Base-by-base conservation (phyloP, 2,329 filamentous ascomycete species). In the Diaporthe australafricana region DNA sequence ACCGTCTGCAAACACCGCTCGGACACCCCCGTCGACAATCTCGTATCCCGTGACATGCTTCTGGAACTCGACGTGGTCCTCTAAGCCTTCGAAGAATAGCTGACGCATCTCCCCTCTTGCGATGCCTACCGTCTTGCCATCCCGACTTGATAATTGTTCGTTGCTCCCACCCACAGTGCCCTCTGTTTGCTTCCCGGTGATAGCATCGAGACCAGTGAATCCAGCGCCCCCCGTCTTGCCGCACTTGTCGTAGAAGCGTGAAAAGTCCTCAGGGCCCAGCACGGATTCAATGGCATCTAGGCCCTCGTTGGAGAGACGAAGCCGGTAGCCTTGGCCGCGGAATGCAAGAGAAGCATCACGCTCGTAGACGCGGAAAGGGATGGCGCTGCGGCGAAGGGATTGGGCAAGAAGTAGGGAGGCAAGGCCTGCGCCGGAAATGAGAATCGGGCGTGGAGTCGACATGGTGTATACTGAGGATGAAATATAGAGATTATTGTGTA, bases 71-170 rank as follows among this genome's bases (percentile, higher is more conserved):
- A 93, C 83, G 56, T 81, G 81, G 0, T 84, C 78, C 73, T 91
- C 89, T 70, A 86, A 86, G 1, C 89, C 90, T 22, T 85, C 80
- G 56, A 90, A 78, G 76, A 92, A 92, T 6, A 89, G 74, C 57
- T 80, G 83, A 3, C 90, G 84, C 90, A 92, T 92, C 45, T 91
- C 89, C 5, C 90, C 90, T 6, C 90, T 81, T 0, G 89, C 85
- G 50, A 92, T 90, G 0, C 90, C 90, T 0, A 92, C 84, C 11
- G 89, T 83, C 77, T 91, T 90, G 6, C 87, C 88, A 48, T 82
- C 88, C 25, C 89, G 84, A 20, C 87, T 90, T 0, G 79, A 71
- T 38, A 91, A 80, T 38, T 5, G 11, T 25, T 35, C 22, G 11
- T 5, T 30, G 63, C 9, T 17, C 12, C 38, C 45, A 42, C 27